phyloP scores from a whole-genome alignment of 1,284 basidiomycete species.

The Tylopilus sp. region DNA sequence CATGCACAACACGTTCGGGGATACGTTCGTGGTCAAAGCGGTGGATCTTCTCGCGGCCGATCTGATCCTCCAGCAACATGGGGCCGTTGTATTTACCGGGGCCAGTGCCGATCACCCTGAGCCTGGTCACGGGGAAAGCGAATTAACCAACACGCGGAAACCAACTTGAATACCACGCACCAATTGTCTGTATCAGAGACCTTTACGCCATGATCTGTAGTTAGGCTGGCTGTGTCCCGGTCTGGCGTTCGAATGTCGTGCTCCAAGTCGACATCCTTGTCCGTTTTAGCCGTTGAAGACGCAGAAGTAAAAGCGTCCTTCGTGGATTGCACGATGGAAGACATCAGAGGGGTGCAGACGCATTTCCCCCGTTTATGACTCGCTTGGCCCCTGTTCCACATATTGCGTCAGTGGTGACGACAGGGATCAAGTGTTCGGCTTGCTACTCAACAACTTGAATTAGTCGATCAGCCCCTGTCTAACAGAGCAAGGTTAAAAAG shows the following conservation, averaged over 20 bases:
- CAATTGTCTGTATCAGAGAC: constrained; percentile 62
- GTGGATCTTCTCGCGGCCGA: constrained; percentile 66
- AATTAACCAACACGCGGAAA: constrained; percentile 7
- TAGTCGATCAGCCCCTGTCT: constrained; percentile 4
- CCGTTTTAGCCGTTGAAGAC: constrained; percentile 21
- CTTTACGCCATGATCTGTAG: constrained; percentile 60
- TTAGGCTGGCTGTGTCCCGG: constrained; percentile 34
- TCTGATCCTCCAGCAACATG: constrained; percentile 61
- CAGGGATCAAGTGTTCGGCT: background rate
- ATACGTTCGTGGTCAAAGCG: constrained; percentile 83
- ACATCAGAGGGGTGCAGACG: constrained; percentile 17
- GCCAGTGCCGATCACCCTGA: constrained; percentile 43
- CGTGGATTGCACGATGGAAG: constrained; percentile 15
- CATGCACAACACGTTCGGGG: constrained; percentile 74
- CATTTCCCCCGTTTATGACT: background rate
- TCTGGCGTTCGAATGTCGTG: constrained; percentile 39
- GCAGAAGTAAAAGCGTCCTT: constrained; percentile 10
- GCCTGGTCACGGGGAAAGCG: constrained; percentile 36
- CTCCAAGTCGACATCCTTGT: constrained; percentile 40
- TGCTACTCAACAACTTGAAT: background rate
- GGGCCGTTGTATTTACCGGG: constrained; percentile 44
- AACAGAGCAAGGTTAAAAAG: background rate
- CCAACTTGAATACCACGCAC: constrained; percentile 34
- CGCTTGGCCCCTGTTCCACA: constrained; percentile 7
- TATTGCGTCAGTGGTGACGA: constrained; percentile 29